Percentiles rank a stretch among this genome's conserved stretches.
phyloP scores from a whole-genome alignment of 2,329 filamentous ascomycete species.

The Fusarium praegraminearum region DNA sequence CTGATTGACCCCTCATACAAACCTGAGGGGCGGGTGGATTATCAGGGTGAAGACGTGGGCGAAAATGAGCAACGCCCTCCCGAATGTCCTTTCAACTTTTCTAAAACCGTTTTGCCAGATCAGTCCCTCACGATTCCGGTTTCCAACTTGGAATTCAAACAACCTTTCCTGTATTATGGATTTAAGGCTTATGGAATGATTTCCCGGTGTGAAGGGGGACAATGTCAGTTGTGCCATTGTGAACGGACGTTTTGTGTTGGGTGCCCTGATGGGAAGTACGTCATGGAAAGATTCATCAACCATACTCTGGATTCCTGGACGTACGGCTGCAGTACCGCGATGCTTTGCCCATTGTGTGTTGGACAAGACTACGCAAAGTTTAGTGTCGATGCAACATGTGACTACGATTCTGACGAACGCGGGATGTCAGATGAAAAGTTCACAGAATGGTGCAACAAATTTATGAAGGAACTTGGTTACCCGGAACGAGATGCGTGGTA shows the following conservation, averaged over 20 bases:
- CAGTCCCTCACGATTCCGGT: neutral
- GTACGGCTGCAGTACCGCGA: fast-evolving
- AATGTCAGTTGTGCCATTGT: neutral
- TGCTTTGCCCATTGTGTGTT: neutral
- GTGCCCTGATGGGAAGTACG: neutral
- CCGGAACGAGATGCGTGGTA: too few relatives aligned
- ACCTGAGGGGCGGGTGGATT: fast-evolving
- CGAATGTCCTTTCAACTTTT: neutral
- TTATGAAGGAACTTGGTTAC: neutral
- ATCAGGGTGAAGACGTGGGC: too few relatives aligned
- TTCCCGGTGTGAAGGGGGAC: neutral
- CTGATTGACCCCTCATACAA: neutral
- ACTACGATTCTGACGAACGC: too few relatives aligned
- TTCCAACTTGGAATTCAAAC: neutral
- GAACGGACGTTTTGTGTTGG: neutral
- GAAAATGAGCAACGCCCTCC: neutral
- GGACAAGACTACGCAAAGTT: fast-evolving
- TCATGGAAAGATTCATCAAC: neutral
- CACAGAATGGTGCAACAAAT: neutral
- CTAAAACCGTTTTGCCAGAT: neutral
- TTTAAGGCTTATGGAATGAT: neutral
- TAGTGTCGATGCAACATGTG: neutral
- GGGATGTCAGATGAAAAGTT: neutral
- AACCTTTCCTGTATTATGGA: neutral
- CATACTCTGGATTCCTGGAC: fast-evolving